Evolutionary conservation across 257 asterid genomes (phyloP).

Genomic region (Scutellaria galericulata): DNA sequence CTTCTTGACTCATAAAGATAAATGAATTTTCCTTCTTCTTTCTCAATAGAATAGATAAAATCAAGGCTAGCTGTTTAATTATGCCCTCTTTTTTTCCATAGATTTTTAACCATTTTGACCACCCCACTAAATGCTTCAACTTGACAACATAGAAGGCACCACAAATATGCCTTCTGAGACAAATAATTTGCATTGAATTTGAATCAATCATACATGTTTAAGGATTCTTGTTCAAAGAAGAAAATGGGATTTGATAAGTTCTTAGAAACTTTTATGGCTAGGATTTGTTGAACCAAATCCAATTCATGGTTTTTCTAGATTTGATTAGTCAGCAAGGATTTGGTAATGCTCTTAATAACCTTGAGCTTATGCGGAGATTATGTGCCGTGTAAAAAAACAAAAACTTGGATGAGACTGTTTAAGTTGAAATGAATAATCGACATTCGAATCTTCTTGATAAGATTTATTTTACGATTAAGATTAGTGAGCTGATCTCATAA

Average conservation of each 20-base stretch:
- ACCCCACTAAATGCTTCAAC: constrained; percentile 32
- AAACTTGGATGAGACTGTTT: no score
- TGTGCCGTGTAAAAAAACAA: no score
- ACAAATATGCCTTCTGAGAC: neutral
- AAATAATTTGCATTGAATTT: neutral
- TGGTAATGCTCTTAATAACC: neutral
- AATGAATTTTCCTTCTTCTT: constrained; percentile 8
- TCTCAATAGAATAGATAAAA: neutral
- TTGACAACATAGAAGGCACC: constrained; percentile 7
- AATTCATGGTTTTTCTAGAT: neutral
- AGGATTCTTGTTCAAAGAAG: neutral
- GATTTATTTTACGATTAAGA: no score
- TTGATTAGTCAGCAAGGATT: neutral
- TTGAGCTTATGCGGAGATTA: no score
- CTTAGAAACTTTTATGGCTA: neutral
- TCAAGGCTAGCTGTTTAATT: neutral
- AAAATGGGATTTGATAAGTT: neutral
- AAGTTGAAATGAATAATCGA: no score
- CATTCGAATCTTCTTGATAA: no score
- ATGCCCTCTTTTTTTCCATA: neutral
- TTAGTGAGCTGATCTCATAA: no score
- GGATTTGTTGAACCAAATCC: constrained; percentile 27
- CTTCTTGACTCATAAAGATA: constrained; percentile 22
- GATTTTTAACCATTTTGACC: constrained; percentile 37
- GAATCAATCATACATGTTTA: no score